Base-by-base conservation (phyloP, 73 alveolate species). In the Paramecium sonneborni region DNA sequence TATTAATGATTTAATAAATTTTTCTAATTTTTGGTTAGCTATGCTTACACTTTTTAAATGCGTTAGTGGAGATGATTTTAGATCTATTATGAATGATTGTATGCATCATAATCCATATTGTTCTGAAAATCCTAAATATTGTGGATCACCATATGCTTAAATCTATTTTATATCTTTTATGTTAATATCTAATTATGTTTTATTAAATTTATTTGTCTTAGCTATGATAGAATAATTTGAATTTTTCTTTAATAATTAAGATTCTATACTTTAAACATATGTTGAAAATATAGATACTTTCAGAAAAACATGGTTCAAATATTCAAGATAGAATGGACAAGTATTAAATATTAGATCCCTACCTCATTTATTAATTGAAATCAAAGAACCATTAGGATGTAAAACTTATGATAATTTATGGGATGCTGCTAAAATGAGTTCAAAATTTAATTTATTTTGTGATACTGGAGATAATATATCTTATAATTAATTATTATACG, bases 21-120 rank as follows among this genome's bases (percentile, higher is more conserved):
- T 79, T 46, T 20, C 28, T 5, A 79, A 32, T 24, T 79, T 79
- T 34, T 30, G 62, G 41, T 20, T 30, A 6, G 44, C 90, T 23
- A 10, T 79, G 74, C 41, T 79, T 3, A 79, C 72, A 43, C 72
- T 79, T 18, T 79, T 79, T 23, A 43, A 79, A 44, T 79, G 90
- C 11, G 72, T 18, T 10, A 41, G 62, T 30, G 69, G 69, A 18
- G 90, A 79, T 79, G 72, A 79, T 43, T 79, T 39, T 39, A 21
- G 90, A 26, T 39, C 74, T 1, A 44, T 79, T 0, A 79, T 79
- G 90, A 79, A 20, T 8, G 90, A 79, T 24, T 30, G 62, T 14
- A 79, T 46, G 74, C 30, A 23, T 79, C 37, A 44, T 24, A 79
- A 79, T 79, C 90, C 90, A n/a, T 79, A 79, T 79, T 79, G 90